Evolutionary conservation across 495 filamentous ascomycete genomes (phyloP).

Genomic region (Xylaria telfairii): DNA sequence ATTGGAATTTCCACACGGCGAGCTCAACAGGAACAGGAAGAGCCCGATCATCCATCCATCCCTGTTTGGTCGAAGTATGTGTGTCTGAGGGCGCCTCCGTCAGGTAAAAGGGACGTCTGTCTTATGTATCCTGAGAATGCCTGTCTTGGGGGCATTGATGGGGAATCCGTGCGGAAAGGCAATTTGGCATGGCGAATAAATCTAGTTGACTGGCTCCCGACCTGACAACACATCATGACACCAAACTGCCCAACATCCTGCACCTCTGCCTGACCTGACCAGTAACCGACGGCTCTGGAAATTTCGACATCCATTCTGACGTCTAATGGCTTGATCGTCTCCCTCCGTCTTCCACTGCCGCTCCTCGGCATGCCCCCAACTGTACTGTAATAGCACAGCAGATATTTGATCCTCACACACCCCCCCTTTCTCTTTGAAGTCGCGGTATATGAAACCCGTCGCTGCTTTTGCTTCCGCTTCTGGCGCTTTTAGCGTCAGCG

Average conservation of each 20-base stretch:
- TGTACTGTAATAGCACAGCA: slow-evolving; percentile 15
- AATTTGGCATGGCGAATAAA: slow-evolving; percentile 21
- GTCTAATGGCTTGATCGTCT: slow-evolving; percentile 24
- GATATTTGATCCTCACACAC: slow-evolving; percentile 25
- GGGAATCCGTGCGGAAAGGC: slow-evolving; percentile 21
- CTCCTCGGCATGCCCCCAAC: slow-evolving; percentile 21
- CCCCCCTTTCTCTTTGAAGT: slow-evolving; percentile 21
- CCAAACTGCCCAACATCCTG: slow-evolving; percentile 56
- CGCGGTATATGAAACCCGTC: slow-evolving; percentile 37
- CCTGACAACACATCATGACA: slow-evolving; percentile 48
- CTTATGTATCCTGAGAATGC: slow-evolving; percentile 3
- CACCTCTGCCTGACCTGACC: slow-evolving; percentile 60
- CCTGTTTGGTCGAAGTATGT: background rate
- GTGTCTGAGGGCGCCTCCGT: background rate
- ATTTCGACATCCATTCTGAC: slow-evolving; percentile 24
- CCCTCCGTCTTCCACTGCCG: slow-evolving; percentile 14
- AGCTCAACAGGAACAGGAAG: slow-evolving; percentile 17
- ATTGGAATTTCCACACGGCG: slow-evolving; percentile 27
- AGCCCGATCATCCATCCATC: background rate
- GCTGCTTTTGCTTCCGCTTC: slow-evolving; percentile 47
- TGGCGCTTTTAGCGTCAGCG: slow-evolving; percentile 48
- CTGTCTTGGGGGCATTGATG: slow-evolving; percentile 15
- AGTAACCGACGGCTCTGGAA: slow-evolving; percentile 38
- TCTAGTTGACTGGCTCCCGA: slow-evolving; percentile 32
- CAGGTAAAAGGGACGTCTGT: slow-evolving; percentile 4